These are phyloP conservation scores for Ascoidea asiatica DNA, from an alignment of 805 yeast genomes.

Conservation along the genomic window DNA sequence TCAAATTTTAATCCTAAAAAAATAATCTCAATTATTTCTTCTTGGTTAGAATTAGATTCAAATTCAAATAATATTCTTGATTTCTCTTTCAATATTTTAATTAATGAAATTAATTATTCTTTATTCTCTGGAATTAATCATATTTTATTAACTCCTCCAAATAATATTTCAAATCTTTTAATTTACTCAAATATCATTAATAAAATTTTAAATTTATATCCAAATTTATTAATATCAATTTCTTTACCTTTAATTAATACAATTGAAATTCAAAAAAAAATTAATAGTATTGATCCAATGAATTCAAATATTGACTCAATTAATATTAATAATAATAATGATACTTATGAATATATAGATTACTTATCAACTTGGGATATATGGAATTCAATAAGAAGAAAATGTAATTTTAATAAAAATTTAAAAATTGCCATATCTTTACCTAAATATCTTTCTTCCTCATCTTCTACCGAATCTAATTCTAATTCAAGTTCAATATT, in stretches of 20 bases:
- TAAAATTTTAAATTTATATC: too few species aligned
- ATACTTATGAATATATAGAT: conserved; percentile 9
- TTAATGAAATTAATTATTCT: neutral
- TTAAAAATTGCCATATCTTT: conserved; percentile 35
- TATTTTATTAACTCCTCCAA: neutral
- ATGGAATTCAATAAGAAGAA: conserved; percentile 22
- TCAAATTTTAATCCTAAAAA: too few species aligned
- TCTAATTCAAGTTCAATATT: conserved; percentile 15
- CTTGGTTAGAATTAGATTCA: neutral
- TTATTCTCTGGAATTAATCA: neutral
- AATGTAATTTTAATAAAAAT: conserved; percentile 19
- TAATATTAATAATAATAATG: neutral
- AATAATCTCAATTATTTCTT: neutral
- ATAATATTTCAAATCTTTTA: too few species aligned
- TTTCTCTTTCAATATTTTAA: neutral
- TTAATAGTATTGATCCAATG: too few species aligned
- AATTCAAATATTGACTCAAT: too few species aligned
- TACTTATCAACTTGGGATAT: conserved; percentile 23
- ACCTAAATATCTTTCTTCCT: conserved; percentile 33
- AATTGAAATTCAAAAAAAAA: neutral
- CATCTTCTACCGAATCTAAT: too few species aligned
- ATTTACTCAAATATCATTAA: neutral
- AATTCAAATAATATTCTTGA: too few species aligned
- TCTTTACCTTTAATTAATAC: neutral
- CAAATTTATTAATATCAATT: neutral